Percentiles rank a stretch among this genome's conserved stretches.
These are phyloP conservation scores for Blyttiomyces sp. DNA, from an alignment of 371 early-diverging fungal genomes.

Conservation along the genomic window DNA sequence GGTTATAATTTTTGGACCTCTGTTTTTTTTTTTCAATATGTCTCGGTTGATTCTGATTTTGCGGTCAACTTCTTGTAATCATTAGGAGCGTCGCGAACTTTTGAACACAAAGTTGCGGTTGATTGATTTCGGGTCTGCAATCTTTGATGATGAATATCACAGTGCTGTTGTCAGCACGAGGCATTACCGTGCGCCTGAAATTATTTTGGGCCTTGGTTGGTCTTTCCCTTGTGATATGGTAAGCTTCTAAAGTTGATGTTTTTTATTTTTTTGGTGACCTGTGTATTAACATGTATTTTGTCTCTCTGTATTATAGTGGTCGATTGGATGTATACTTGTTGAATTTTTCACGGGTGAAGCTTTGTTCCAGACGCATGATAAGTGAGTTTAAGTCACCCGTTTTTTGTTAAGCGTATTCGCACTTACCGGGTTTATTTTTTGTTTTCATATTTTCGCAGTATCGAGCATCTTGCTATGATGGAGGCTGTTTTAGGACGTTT, in stretches of 20 bases:
- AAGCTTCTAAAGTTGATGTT: slow-evolving; percentile 6
- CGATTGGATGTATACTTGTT: slow-evolving; percentile 91
- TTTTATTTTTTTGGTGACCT: neutral
- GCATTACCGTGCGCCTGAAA: slow-evolving; percentile 97
- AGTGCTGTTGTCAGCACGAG: slow-evolving; percentile 84
- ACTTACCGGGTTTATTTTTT: neutral
- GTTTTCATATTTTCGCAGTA: slow-evolving; percentile 11
- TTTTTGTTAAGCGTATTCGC: neutral
- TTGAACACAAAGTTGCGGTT: slow-evolving; percentile 74
- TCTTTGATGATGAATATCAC: slow-evolving; percentile 92
- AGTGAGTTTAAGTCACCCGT: slow-evolving; percentile 50
- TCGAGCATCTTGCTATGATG: slow-evolving; percentile 53
- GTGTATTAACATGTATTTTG: too few species aligned
- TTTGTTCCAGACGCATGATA: slow-evolving; percentile 89
- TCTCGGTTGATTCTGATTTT: too few species aligned
- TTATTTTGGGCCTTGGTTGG: slow-evolving; percentile 91
- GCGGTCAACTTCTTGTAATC: too few species aligned
- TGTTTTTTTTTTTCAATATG: neutral
- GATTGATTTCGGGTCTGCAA: slow-evolving; percentile 95
- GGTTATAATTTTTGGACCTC: neutral
- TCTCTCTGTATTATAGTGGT: slow-evolving; percentile 60
- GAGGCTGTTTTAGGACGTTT: slow-evolving; percentile 36
- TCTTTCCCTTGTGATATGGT: slow-evolving; percentile 91
- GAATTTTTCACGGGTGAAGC: slow-evolving; percentile 94
- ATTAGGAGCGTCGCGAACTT: slow-evolving; percentile 44